Conservation (phyloP, 352 stramenopile genomes). For the Phytophthora syringae region DNA sequence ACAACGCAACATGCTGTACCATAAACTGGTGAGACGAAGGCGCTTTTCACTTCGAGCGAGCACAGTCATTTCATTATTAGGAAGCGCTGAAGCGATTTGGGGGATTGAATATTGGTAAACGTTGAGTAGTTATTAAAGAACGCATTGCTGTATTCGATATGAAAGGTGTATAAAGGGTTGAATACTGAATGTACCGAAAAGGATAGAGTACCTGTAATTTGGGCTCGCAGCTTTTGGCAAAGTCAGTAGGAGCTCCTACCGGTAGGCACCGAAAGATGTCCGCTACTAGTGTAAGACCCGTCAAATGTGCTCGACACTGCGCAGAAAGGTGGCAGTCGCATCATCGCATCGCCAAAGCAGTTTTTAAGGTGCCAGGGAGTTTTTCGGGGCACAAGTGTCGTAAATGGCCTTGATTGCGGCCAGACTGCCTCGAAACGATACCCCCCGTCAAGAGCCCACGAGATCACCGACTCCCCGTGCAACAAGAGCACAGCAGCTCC, state of each 20-base stretch:
- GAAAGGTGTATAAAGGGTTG: no score
- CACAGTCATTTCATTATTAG: no score
- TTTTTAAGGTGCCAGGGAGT: background rate
- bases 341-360: no score
- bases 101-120: no score
- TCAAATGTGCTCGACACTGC: background rate
- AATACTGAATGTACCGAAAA: no score
- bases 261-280: no score
- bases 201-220: no score
- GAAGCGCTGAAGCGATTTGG: no score
- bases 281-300: background rate
- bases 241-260: no score
- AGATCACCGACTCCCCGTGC: background rate
- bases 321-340: background rate
- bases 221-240: no score
- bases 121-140: no score
- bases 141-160: no score
- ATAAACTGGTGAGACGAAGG: slow-evolving; percentile 9
- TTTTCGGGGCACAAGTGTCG: background rate
- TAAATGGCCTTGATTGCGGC: background rate
- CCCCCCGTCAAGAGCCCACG: background rate
- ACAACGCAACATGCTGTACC: slow-evolving; percentile 14
- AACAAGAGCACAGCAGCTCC: slow-evolving; percentile 1
- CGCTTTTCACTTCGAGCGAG: background rate
- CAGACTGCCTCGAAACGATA: background rate